Evolutionary conservation across 441 rosid species (phyloP).

Genomic region (Arabidopsis lyrata): DNA sequence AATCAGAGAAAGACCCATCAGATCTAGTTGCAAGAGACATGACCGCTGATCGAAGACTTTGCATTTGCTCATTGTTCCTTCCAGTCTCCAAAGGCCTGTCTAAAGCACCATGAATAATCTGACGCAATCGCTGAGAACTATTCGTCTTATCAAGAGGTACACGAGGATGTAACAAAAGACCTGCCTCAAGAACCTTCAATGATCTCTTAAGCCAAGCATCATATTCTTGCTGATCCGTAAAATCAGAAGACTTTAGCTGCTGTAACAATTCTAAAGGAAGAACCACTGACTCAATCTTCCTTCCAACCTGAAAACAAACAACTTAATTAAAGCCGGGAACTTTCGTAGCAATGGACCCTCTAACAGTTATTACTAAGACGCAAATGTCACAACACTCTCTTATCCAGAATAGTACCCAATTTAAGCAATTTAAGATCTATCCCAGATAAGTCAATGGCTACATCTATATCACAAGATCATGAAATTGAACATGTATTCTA

Average conservation of each 20-base stretch:
- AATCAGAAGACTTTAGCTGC: slow-evolving; percentile 91
- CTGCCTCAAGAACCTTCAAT: slow-evolving; percentile 85
- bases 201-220: slow-evolving; percentile 90
- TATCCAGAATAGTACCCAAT: not conserved
- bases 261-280: slow-evolving; percentile 93
- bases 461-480: slow-evolving; percentile 12
- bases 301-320: slow-evolving; percentile 68
- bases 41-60: slow-evolving; percentile 86
- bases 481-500: not conserved
- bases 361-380: not conserved
- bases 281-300: slow-evolving; percentile 84
- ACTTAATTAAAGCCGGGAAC: not conserved
- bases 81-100: slow-evolving; percentile 90
- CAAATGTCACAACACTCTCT: slow-evolving; percentile 1
- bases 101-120: slow-evolving; percentile 76
- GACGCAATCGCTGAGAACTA: slow-evolving; percentile 71
- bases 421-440: not conserved
- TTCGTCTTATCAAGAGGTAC: slow-evolving; percentile 80
- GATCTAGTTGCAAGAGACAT: slow-evolving; percentile 86
- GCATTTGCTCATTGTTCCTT: slow-evolving; percentile 92
- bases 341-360: not conserved
- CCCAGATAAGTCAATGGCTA: not conserved
- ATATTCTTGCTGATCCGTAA: slow-evolving; percentile 83
- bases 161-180: slow-evolving; percentile 85
- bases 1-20: slow-evolving; percentile 77